Evolutionary conservation across 768 basidiomycete genomes (phyloP).

Genomic region (Rhizopogon vulgaris): DNA sequence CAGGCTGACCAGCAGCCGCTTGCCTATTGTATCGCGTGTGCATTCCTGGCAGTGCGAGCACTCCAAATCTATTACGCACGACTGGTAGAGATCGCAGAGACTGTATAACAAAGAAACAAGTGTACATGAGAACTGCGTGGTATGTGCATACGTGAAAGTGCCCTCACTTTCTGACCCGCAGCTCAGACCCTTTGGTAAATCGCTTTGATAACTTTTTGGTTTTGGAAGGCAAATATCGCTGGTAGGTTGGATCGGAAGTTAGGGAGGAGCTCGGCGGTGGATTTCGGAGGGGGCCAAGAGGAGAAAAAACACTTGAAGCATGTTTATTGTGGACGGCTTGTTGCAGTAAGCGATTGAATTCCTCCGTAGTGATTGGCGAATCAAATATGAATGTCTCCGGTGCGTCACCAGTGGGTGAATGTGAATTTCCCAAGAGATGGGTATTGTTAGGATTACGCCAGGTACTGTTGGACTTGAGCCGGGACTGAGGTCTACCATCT

Average conservation of each 20-base stretch:
- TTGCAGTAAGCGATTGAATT: slow-evolving; percentile 20
- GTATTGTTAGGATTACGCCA: background rate
- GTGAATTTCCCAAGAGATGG: background rate
- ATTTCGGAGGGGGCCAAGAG: slow-evolving; percentile 24
- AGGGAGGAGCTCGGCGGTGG: slow-evolving; percentile 8
- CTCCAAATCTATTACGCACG: slow-evolving; percentile 12
- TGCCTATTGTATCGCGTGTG: slow-evolving; percentile 20
- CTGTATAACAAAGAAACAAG: slow-evolving; percentile 6
- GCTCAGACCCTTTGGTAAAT: slow-evolving; percentile 12
- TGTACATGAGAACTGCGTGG: slow-evolving; percentile 1
- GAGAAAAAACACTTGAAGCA: slow-evolving; percentile 23
- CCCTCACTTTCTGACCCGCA: slow-evolving; percentile 23
- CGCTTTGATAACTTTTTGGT: slow-evolving; percentile 14
- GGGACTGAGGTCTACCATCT: background rate
- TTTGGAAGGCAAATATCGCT: slow-evolving; percentile 16
- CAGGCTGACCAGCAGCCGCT: slow-evolving; percentile 17
- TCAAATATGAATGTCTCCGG: background rate
- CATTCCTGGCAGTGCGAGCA: slow-evolving; percentile 24
- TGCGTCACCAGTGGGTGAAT: background rate
- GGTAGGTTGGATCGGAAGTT: slow-evolving; percentile 13
- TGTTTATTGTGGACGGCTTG: slow-evolving; percentile 19
- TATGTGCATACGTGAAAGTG: background rate
- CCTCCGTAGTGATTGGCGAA: slow-evolving; percentile 10
- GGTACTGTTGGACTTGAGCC: background rate
- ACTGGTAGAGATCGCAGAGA: slow-evolving; percentile 19